Evolutionary conservation across 23 red algal species (phyloP).

Genomic region (Gracilaria domingensis): DNA sequence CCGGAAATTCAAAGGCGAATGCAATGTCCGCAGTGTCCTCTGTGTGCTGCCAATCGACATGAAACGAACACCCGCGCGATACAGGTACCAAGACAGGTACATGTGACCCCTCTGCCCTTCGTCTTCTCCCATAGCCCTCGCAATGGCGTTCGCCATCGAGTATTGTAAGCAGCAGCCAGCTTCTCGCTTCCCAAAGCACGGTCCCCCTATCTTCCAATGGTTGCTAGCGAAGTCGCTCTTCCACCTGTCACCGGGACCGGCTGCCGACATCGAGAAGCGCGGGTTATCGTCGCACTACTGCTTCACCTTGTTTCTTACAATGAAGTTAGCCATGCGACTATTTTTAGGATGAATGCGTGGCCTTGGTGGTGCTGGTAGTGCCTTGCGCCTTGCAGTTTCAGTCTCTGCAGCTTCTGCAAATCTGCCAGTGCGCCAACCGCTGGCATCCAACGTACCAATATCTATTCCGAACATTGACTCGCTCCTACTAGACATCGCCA

Average conservation of each 20-base stretch:
- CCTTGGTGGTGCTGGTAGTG: background rate
- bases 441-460: background rate
- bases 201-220: background rate
- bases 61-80: too few relatives aligned
- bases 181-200: background rate
- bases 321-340: background rate
- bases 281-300: background rate
- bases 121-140: too few relatives aligned
- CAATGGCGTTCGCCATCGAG: too few relatives aligned
- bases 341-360: conserved; percentile 10
- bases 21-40: background rate
- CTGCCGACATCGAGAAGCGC: conserved; percentile 1
- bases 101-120: too few relatives aligned
- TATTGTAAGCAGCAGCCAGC: too few relatives aligned
- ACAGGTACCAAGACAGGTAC: too few relatives aligned
- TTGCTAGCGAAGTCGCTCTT: background rate
- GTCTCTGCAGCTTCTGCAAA: background rate
- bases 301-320: background rate
- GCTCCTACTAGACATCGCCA: background rate
- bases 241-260: background rate
- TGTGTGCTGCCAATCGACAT: conserved; percentile 36
- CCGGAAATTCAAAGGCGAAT: background rate
- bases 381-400: background rate
- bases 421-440: background rate
- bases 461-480: background rate